Percentiles rank a stretch among this genome's conserved stretches.
phyloP scores from a whole-genome alignment of 208 protist genomes.

The Trichomonas vaginalis region DNA sequence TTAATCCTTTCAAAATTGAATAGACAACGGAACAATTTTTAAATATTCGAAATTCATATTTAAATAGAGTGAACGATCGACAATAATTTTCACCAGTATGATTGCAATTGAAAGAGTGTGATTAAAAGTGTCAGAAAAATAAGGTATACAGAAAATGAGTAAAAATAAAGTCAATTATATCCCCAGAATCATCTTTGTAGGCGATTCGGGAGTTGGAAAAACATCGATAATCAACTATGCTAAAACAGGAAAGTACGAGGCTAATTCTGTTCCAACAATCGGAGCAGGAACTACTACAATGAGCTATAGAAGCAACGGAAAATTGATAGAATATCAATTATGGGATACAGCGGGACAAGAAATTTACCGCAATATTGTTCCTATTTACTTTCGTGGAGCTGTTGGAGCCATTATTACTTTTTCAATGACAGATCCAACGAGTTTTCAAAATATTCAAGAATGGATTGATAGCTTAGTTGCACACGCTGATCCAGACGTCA shows the following conservation, averaged over 20 bases:
- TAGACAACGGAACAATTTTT: too few relatives aligned
- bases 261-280: not conserved
- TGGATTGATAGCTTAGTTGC: not conserved
- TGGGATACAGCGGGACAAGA: not conserved
- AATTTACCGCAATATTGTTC: not conserved
- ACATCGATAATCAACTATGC: not conserved
- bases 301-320: not conserved
- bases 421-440: not conserved
- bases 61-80: too few relatives aligned
- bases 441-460: not conserved
- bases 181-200: not conserved
- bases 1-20: too few relatives aligned
- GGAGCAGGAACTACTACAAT: not conserved
- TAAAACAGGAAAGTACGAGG: not conserved
- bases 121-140: not conserved
- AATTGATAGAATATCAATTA: not conserved
- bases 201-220: not conserved
- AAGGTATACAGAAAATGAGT: not conserved
- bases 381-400: not conserved
- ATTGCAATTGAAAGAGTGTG: not conserved
- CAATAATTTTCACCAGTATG: not conserved
- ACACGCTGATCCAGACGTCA: not conserved
- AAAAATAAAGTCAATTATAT: not conserved
- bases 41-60: not conserved
- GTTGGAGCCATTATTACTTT: not conserved